Conservation (phyloP, 202 grass and related monocot genomes). For the Carex sylvatica region DNA sequence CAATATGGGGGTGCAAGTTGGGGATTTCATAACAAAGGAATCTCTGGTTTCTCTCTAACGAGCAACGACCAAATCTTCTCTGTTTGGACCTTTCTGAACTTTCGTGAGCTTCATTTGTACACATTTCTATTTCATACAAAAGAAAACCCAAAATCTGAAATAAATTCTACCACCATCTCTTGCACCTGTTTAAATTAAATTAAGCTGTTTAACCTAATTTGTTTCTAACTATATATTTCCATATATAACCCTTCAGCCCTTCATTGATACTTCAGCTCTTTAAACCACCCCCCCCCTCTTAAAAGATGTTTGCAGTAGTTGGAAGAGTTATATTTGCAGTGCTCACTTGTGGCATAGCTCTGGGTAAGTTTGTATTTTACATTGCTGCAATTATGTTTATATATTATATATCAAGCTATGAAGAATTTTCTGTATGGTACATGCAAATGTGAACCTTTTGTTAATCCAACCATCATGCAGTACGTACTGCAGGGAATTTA, state of each 20-base stretch:
- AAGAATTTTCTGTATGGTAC: neutral
- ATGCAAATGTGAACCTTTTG: neutral
- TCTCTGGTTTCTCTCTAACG: neutral
- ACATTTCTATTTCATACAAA: conserved; percentile 4
- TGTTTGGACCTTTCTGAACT: neutral
- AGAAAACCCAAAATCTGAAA: neutral
- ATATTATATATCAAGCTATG: neutral
- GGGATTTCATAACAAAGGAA: neutral
- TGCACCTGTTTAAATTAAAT: neutral
- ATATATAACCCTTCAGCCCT: neutral
- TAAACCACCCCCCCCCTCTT: neutral
- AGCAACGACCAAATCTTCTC: conserved; percentile 1
- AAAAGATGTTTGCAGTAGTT: neutral
- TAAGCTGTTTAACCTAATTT: neutral
- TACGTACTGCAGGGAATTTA: neutral
- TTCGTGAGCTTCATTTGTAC: conserved; percentile 5
- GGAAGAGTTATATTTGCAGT: conserved; percentile 45
- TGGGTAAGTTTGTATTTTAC: conserved; percentile 34
- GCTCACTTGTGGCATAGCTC: conserved; percentile 63
- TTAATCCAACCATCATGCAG: neutral
- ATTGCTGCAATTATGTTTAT: neutral
- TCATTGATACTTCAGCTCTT: neutral
- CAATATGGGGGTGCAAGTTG: neutral
- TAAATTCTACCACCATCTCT: neutral
- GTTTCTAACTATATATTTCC: conserved; percentile 2